Percentiles rank a stretch among this genome's conserved stretches.
Conservation (phyloP, 495 filamentous ascomycete species). For the Penicillium alfredii region DNA sequence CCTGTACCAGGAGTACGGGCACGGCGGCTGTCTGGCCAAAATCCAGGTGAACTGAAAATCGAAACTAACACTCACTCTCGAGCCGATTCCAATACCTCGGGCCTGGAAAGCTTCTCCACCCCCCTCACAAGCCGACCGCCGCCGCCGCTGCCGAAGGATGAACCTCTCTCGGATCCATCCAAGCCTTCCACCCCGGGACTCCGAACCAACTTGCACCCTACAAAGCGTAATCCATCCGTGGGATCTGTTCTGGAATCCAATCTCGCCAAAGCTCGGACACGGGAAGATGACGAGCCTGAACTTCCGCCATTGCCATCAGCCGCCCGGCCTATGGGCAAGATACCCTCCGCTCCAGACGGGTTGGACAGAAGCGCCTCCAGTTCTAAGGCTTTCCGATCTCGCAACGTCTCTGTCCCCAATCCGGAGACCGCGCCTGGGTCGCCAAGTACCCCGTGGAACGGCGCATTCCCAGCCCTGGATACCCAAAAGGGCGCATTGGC, state of each 20-base stretch:
- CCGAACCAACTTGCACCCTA: slow-evolving; percentile 18
- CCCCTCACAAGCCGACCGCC: slow-evolving; percentile 18
- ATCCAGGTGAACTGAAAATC: slow-evolving; percentile 79
- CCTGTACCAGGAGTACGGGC: slow-evolving; percentile 59
- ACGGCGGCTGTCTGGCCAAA: slow-evolving; percentile 74
- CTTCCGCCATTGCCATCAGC: slow-evolving; percentile 38
- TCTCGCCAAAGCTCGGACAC: slow-evolving; percentile 36
- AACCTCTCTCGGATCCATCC: slow-evolving; percentile 17
- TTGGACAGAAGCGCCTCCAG: slow-evolving; percentile 77
- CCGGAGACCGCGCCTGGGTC: slow-evolving; percentile 62
- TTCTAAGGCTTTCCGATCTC: slow-evolving; percentile 60
- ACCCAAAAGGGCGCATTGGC: slow-evolving; percentile 38
- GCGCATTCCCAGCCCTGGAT: slow-evolving; percentile 54
- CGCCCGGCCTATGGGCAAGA: slow-evolving; percentile 43
- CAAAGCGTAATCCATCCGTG: slow-evolving; percentile 29
- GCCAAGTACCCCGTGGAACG: slow-evolving; percentile 67
- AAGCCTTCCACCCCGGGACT: slow-evolving; percentile 18
- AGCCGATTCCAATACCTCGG: slow-evolving; percentile 34
- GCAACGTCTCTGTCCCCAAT: slow-evolving; percentile 70
- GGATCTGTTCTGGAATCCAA: slow-evolving; percentile 28
- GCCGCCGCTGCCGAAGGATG: slow-evolving; percentile 28
- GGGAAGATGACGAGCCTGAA: slow-evolving; percentile 36
- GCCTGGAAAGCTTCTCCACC: slow-evolving; percentile 35
- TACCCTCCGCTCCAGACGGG: slow-evolving; percentile 46
- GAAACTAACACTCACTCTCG: slow-evolving; percentile 59